phyloP scores from a whole-genome alignment of 495 filamentous ascomycete species.

The Penicillium tannophilum region DNA sequence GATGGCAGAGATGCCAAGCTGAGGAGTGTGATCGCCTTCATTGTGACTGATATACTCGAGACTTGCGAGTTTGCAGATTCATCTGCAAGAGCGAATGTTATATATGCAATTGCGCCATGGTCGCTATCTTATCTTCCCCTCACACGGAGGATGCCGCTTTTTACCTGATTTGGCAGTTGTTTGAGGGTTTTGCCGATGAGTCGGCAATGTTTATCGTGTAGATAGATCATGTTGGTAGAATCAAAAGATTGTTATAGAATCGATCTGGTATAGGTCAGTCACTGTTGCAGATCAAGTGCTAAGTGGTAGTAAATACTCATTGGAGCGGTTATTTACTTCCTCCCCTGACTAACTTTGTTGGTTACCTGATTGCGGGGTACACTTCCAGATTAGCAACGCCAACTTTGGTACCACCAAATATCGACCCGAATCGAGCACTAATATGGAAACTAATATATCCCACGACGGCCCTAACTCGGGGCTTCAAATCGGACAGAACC shows the following conservation, averaged over 20 bases:
- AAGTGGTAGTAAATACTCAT: too few relatives aligned
- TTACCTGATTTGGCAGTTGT: conserved; percentile 17
- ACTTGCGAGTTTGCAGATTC: neutral
- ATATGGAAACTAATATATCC: neutral
- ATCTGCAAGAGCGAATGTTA: neutral
- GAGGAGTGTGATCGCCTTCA: conserved; percentile 23
- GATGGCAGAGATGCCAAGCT: conserved; percentile 27
- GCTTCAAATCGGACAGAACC: neutral
- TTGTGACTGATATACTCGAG: conserved; percentile 8
- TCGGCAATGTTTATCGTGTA: conserved; percentile 16
- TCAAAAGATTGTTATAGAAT: neutral
- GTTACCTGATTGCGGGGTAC: conserved; percentile 4
- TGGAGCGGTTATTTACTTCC: too few relatives aligned
- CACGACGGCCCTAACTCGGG: neutral
- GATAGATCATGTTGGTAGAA: neutral
- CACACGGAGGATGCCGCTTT: conserved; percentile 12
- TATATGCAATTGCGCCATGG: conserved; percentile 8
- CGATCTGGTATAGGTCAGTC: neutral
- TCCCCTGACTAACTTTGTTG: too few relatives aligned
- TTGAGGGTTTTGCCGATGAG: conserved; percentile 16
- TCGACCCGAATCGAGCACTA: neutral
- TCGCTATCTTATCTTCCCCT: conserved; percentile 20
- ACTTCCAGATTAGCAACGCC: neutral
- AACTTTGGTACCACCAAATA: neutral
- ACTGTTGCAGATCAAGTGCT: too few relatives aligned